A percentile compares a stretch with the other conserved stretches of the same genome.
These are phyloP conservation scores for Suhomyces sp. DNA, from an alignment of 805 yeast species.

Conservation along the genomic window DNA sequence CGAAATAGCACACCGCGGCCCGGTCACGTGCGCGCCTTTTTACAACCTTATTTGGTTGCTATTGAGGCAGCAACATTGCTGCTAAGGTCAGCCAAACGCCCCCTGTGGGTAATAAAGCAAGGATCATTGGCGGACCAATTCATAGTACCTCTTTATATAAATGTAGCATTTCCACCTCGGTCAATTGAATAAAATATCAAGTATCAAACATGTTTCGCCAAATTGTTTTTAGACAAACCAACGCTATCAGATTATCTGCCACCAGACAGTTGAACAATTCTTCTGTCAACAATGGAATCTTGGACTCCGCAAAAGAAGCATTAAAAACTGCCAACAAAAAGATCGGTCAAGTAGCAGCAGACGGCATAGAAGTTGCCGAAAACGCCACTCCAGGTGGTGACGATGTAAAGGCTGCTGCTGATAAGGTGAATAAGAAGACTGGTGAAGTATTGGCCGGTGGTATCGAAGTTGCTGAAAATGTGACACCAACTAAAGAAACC, in stretches of 20 bases:
- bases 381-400: slow-evolving; percentile 19
- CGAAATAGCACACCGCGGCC: neutral
- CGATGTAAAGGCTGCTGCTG: slow-evolving; percentile 21
- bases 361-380: slow-evolving; percentile 38
- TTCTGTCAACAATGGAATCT: slow-evolving; percentile 12
- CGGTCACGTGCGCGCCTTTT: neutral
- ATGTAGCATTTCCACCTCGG: neutral
- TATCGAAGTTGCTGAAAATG: slow-evolving; percentile 9
- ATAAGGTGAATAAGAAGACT: slow-evolving; percentile 27
- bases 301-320: slow-evolving; percentile 36
- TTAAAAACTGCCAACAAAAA: slow-evolving; percentile 31
- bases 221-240: slow-evolving; percentile 5
- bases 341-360: slow-evolving; percentile 42
- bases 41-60: neutral
- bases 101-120: neutral
- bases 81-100: slow-evolving; percentile 2
- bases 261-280: neutral
- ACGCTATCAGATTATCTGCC: slow-evolving; percentile 4
- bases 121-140: neutral
- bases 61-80: neutral
- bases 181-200: neutral
- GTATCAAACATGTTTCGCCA: slow-evolving; percentile 10
- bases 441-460: slow-evolving; percentile 35
- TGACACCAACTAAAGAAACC: slow-evolving; percentile 3
- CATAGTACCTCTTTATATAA: neutral